These are phyloP conservation scores for Verticillium longisporum DNA, from an alignment of 2,329 filamentous ascomycete genomes.

Conservation along the genomic window DNA sequence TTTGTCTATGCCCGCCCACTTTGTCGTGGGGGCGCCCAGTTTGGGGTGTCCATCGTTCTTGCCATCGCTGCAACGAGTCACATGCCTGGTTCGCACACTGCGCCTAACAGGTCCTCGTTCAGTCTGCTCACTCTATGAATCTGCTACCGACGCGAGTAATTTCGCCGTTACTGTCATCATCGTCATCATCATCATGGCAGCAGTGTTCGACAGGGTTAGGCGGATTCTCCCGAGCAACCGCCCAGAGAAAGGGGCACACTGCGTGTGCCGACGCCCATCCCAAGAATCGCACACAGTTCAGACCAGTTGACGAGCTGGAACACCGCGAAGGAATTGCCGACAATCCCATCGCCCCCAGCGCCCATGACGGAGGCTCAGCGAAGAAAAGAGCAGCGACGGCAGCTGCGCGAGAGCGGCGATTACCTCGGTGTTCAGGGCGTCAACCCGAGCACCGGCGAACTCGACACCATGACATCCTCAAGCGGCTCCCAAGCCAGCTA, in stretches of 20 bases:
- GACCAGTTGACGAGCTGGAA: slow-evolving; percentile 28
- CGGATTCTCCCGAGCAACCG: slow-evolving; percentile 41
- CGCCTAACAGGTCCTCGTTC: too few relatives aligned
- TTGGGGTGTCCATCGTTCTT: too few relatives aligned
- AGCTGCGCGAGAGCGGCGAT: slow-evolving; percentile 47
- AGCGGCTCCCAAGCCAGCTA: slow-evolving; percentile 29
- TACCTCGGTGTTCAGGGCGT: slow-evolving; percentile 52
- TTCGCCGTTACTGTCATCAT: background rate
- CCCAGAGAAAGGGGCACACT: slow-evolving; percentile 41
- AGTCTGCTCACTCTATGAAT: too few relatives aligned
- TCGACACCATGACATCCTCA: slow-evolving; percentile 43
- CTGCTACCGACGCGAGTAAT: too few relatives aligned
- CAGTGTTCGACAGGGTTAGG: slow-evolving; percentile 23
- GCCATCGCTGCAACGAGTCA: too few relatives aligned
- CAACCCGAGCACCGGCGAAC: slow-evolving; percentile 49
- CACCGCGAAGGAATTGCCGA: slow-evolving; percentile 19
- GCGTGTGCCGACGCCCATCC: slow-evolving; percentile 16
- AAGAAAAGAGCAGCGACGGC: slow-evolving; percentile 27
- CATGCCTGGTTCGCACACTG: background rate
- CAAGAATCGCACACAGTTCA: slow-evolving; percentile 13
- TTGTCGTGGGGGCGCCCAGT: too few relatives aligned
- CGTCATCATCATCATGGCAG: background rate
- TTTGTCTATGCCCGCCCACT: too few relatives aligned
- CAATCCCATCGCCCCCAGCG: background rate
- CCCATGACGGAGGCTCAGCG: slow-evolving; percentile 3